Conservation (phyloP, 176 grass and related monocot genomes). For the Carex parvula region DNA sequence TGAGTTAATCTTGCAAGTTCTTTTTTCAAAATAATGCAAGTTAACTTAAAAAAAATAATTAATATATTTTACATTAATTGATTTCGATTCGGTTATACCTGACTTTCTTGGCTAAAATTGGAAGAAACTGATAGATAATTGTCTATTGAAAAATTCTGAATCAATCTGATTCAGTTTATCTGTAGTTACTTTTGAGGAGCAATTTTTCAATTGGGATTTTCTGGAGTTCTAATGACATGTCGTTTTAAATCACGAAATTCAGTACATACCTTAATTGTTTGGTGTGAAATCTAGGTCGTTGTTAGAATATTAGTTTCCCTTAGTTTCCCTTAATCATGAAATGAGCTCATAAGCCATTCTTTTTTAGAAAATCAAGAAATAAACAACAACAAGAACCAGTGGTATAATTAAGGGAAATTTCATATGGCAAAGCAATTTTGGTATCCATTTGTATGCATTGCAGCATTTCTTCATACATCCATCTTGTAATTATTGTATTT, state of each 20-base stretch:
- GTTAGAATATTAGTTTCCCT: neutral
- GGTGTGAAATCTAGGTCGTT: neutral
- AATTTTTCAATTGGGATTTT: neutral
- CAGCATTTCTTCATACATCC: neutral
- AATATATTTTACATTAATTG: neutral
- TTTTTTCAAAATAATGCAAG: neutral
- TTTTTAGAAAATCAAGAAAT: neutral
- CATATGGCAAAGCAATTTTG: neutral
- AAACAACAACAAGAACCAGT: neutral
- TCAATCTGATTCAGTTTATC: neutral
- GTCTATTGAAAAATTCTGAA: neutral
- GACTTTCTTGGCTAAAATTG: neutral
- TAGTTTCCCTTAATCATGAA: neutral
- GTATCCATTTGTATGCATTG: neutral
- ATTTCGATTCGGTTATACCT: neutral
- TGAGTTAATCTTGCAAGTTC: constrained; percentile 21
- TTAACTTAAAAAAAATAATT: neutral
- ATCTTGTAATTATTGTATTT: neutral
- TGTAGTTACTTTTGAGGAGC: neutral
- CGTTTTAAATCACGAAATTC: neutral
- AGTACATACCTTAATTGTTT: neutral
- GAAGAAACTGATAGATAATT: neutral
- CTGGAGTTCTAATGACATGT: neutral
- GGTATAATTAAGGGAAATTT: neutral
- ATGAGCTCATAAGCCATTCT: neutral